Evolutionary conservation across 768 basidiomycete species (phyloP).

Genomic region (Podaxis carcinomalis): DNA sequence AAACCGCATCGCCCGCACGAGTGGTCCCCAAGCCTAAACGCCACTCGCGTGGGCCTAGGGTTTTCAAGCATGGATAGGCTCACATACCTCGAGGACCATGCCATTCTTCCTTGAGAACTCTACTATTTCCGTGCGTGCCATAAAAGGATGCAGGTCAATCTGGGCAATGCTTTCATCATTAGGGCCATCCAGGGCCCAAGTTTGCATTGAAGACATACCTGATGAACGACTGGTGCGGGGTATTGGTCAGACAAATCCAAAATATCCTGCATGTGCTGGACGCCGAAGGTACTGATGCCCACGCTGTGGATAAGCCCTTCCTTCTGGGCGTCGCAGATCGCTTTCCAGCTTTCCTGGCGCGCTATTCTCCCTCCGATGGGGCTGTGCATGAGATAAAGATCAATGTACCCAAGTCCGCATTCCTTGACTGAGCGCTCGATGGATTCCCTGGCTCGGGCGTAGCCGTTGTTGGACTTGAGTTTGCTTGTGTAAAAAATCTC

Average conservation of each 20-base stretch:
- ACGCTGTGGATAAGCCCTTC: conserved; percentile 55
- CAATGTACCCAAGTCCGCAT: conserved; percentile 60
- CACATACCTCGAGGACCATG: conserved; percentile 58
- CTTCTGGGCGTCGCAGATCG: conserved; percentile 59
- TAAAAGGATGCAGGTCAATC: conserved; percentile 66
- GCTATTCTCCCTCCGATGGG: conserved; percentile 57
- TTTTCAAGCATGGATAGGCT: background rate
- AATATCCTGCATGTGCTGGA: conserved; percentile 55
- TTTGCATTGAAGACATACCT: conserved; percentile 30
- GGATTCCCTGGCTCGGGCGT: conserved; percentile 40
- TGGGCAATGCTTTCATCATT: conserved; percentile 13
- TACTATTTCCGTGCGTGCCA: conserved; percentile 61
- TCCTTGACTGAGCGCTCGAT: conserved; percentile 50
- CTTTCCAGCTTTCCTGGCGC: conserved; percentile 61
- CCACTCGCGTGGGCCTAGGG: conserved; percentile 8
- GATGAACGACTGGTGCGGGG: conserved; percentile 56
- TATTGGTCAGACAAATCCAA: conserved; percentile 30
- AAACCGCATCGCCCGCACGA: conserved; percentile 67
- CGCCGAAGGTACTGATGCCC: conserved; percentile 62
- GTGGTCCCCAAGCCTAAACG: conserved; percentile 70
- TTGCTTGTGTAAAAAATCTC: conserved; percentile 73
- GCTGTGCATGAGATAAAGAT: conserved; percentile 69
- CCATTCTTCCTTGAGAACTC: conserved; percentile 49
- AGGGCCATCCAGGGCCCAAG: background rate
- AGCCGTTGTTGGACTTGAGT: conserved; percentile 53